Conservation (phyloP, 352 stramenopile genomes). For the Globisporangium paddicum region DNA sequence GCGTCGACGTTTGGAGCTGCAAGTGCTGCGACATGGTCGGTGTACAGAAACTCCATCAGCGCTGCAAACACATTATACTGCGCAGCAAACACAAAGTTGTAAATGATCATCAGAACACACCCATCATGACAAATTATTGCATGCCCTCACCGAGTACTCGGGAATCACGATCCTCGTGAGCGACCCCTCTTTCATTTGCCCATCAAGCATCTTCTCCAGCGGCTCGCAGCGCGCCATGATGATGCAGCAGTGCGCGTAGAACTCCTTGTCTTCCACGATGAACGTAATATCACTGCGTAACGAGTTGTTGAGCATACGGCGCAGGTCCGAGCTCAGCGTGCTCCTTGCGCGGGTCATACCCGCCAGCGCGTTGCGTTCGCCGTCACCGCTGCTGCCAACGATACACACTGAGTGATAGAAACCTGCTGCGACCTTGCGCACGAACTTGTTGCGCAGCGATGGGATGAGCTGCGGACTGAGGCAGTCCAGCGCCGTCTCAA, state of each 20-base stretch:
- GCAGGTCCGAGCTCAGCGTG: constrained; percentile 71
- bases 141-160: constrained; percentile 54
- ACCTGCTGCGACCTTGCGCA: constrained; percentile 83
- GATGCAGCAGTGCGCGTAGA: constrained; percentile 85
- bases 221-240: constrained; percentile 87
- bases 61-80: constrained; percentile 77
- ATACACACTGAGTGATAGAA: constrained; percentile 91
- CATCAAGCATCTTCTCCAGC: constrained; percentile 89
- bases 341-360: background rate
- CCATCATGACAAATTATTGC: background rate
- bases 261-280: constrained; percentile 54
- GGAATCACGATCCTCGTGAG: constrained; percentile 65
- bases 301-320: constrained; percentile 81
- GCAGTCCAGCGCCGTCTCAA: constrained; percentile 71
- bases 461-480: constrained; percentile 69
- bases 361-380: background rate
- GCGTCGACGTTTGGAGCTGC: constrained; percentile 26
- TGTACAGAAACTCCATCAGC: constrained; percentile 89
- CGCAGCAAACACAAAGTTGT: constrained; percentile 6
- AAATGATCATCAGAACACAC: background rate
- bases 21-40: constrained; percentile 63
- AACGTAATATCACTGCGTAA: constrained; percentile 81
- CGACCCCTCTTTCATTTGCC: constrained; percentile 77
- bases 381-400: constrained; percentile 19
- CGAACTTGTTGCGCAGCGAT: constrained; percentile 41